Evolutionary conservation across 495 filamentous ascomycete species (phyloP), one percentile per base, ranked within the genome.

Genomic region (Trichoderma erinaceum): DNA sequence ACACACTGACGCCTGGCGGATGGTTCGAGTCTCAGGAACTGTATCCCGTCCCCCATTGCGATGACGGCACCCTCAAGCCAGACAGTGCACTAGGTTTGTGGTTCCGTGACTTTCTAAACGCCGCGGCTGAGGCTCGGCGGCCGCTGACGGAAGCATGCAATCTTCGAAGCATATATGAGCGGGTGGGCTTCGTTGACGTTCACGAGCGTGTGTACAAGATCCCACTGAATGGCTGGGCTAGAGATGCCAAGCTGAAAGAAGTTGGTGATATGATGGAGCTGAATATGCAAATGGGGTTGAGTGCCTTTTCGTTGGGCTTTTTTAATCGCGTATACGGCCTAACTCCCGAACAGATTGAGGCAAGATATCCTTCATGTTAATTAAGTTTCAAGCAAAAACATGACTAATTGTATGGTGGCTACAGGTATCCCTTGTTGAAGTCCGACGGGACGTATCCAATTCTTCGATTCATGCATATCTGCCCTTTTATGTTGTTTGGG

Each of bases 21-120:
- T 90, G 83, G 74, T 75, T 90, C 56, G 88, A 90, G 75, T 82
- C 82, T 68, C 86, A 89, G 69, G 89, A 91, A 69, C 70, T 86
- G 32, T 81, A 85, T 66, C 78, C 78, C n/a, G 79, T 78, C n/a
- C 82, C 82, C 5, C 73, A 75, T 66, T 88, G 85, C 70, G 88
- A 91, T 70, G 88, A 90, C 68, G 83, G 76, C 12, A 86, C 85
- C 4, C 82, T 90, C 78, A 69, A 75, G 0, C 61, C 66, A 5
- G 72, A 76, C 68, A 76, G 68, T 56, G 78, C 77, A 4, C 77
- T 85, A 32, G 76, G 81, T 32, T 80, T 83, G 66, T 90, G 87
- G 85, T 75, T 80, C 38, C 74, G 79, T 15, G 71, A 86, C 2
- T 77, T 85, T 32, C 73, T 80, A 50, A 77, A 79, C 4, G 82